Base-by-base conservation (phyloP, 306 rosid species). In the Rosa rugosa region DNA sequence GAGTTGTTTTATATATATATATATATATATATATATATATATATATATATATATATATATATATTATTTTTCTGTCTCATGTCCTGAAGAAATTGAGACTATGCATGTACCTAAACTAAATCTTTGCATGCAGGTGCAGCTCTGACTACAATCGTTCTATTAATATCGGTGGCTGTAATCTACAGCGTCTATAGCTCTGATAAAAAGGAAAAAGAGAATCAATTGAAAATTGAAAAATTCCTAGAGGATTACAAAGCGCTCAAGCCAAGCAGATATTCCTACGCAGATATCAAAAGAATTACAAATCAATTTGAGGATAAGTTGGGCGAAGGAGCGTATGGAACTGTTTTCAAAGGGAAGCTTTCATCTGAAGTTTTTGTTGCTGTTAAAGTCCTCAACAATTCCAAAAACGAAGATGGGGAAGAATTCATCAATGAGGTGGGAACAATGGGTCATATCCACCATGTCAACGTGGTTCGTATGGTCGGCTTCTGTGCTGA, bases 301-400 rank as follows among this genome's bases (percentile, higher is more conserved):
- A 27, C 27, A 27, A 27, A 27, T 27, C 27, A 27, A 27, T 27
- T 27, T 27, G 27, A 27, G 27, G 27, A 27, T 27, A 27, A 27
- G 27, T 27, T 27, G 27, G 27, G 27, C 27, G 27, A 27, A 27
- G 27, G 27, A 27, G 27, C 27, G 27, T 27, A 27, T 27, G 90
- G 90, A 51, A 64, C 76, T 8, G 85, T 86, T 14, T 86, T 59
- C 42, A 78, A 81, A 73, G 85, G 87, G 51, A 67, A 31, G 56
- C 64, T 84, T n/a, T 86, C 85, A 0, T 71, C 75, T 71, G 75
- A 71, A 16, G 47, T 31, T 9, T 50, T 71, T 71, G 42, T 71
- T 49, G 75, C 45, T 49, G 62, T 71, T 2, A 71, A 71, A 71
- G 44, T 49, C 20, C 60, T 71, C 4, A 71, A 71, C 14, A 47